These are phyloP conservation scores for Byssothecium circinans DNA, from an alignment of 2,329 filamentous ascomycete genomes.

Conservation along the genomic window DNA sequence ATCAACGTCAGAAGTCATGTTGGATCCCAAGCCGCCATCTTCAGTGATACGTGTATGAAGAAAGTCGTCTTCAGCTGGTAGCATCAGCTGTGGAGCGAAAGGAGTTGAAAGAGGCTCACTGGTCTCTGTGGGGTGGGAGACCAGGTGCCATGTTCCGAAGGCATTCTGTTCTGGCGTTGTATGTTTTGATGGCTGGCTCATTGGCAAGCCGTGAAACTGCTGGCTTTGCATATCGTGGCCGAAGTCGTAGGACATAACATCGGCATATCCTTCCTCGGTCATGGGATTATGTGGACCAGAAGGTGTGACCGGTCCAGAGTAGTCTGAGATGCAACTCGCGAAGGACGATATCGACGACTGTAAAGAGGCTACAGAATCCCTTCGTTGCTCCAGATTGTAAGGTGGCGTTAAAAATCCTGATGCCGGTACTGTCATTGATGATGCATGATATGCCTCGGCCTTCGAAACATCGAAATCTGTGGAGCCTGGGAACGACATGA, in stretches of 20 bases:
- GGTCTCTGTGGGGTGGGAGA: slow-evolving; percentile 4
- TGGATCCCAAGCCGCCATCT: slow-evolving; percentile 5
- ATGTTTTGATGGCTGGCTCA: slow-evolving; percentile 12
- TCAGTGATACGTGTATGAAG: slow-evolving; percentile 7
- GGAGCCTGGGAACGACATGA: slow-evolving; percentile 4
- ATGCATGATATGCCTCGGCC: slow-evolving; percentile 23
- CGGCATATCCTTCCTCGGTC: slow-evolving; percentile 23
- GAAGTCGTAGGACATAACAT: slow-evolving; percentile 18
- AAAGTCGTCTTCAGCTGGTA: slow-evolving; percentile 8
- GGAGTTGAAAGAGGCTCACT: slow-evolving; percentile 3
- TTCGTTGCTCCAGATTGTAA: slow-evolving; percentile 30
- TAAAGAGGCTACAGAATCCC: slow-evolving; percentile 33
- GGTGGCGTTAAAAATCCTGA: slow-evolving; percentile 30
- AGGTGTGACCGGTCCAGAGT: slow-evolving; percentile 34
- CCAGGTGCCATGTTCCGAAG: slow-evolving; percentile 13
- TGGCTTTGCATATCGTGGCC: slow-evolving; percentile 14
- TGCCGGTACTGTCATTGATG: slow-evolving; percentile 18
- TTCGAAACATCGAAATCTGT: background rate
- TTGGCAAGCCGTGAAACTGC: slow-evolving; percentile 17
- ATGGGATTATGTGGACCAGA: slow-evolving; percentile 24
- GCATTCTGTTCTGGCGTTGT: slow-evolving; percentile 7
- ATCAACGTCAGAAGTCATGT: slow-evolving; percentile 1
- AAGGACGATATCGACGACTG: slow-evolving; percentile 27
- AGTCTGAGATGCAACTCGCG: slow-evolving; percentile 19
- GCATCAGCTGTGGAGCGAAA: slow-evolving; percentile 6